These are phyloP conservation scores for Huntiella omanensis DNA, from an alignment of 2,329 filamentous ascomycete species.

Conservation along the genomic window DNA sequence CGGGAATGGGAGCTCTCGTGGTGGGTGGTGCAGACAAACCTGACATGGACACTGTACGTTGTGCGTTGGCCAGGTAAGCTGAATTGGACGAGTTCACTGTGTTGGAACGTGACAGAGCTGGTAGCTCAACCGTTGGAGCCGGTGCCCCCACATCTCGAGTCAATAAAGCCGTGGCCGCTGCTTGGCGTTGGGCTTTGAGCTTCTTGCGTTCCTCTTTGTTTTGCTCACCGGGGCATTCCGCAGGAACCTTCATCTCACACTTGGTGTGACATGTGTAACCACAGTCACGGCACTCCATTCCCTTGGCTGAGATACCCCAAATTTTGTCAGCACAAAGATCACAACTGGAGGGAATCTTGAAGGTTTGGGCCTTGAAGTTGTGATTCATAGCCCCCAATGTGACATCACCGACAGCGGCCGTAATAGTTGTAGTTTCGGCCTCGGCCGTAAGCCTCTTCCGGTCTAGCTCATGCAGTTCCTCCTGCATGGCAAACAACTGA, in stretches of 20 bases:
- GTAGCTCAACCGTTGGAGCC: conserved; percentile 40
- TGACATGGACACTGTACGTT: conserved; percentile 53
- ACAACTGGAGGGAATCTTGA: conserved; percentile 97
- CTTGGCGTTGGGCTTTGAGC: conserved; percentile 70
- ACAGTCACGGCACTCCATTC: conserved; percentile 88
- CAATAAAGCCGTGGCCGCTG: conserved; percentile 46
- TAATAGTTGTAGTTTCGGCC: conserved; percentile 84
- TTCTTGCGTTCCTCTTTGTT: conserved; percentile 92
- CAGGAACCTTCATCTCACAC: conserved; percentile 96
- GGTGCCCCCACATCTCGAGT: conserved; percentile 28
- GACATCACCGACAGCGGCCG: conserved; percentile 76
- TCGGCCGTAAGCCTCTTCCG: conserved; percentile 72
- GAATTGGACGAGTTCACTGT: conserved; percentile 85
- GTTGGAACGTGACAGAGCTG: conserved; percentile 56
- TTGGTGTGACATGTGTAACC: conserved; percentile 98
- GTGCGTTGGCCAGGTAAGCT: conserved; percentile 63
- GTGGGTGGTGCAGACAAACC: conserved; percentile 14
- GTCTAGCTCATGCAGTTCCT: conserved; percentile 68
- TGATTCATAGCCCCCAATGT: conserved; percentile 86
- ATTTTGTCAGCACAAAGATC: conserved; percentile 92
- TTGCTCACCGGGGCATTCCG: conserved; percentile 85
- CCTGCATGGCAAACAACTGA: conserved; percentile 67
- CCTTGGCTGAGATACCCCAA: conserved; percentile 92
- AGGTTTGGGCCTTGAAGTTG: conserved; percentile 96
- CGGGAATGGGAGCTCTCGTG: conserved; percentile 25